Conservation (phyloP, 805 yeast species). For the Wickerhamomyces alni region DNA sequence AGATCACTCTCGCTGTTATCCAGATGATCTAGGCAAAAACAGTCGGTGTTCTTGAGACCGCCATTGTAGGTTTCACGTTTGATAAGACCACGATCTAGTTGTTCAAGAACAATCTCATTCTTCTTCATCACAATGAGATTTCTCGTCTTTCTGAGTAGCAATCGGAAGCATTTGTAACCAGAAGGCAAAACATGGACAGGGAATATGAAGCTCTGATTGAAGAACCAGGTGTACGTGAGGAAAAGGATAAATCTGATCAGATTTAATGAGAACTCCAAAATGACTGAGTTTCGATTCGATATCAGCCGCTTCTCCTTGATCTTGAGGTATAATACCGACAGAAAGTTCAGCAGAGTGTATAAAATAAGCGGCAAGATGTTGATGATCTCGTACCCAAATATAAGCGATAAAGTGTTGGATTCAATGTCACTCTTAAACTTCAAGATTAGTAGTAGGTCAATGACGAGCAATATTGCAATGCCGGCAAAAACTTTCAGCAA, state of each 20-base stretch:
- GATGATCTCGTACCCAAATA: constrained; percentile 17
- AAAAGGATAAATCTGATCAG: constrained; percentile 9
- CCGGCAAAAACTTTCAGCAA: not conserved
- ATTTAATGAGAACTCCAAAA: constrained; percentile 9
- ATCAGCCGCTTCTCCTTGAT: constrained; percentile 1
- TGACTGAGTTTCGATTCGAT: not conserved
- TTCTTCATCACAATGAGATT: constrained; percentile 9
- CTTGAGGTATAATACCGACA: not conserved
- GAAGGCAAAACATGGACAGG: constrained; percentile 14
- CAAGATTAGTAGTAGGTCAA: constrained; percentile 4
- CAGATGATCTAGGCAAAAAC: constrained; percentile 20
- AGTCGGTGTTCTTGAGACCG: constrained; percentile 5
- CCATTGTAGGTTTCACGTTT: not conserved
- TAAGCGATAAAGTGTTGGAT: constrained; percentile 3
- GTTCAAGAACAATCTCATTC: constrained; percentile 6
- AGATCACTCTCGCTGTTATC: constrained; percentile 8
- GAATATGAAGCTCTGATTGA: constrained; percentile 9
- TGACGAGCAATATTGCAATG: constrained; percentile 4
- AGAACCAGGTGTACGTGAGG: constrained; percentile 11
- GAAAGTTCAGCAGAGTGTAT: constrained; percentile 9
- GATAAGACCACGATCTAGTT: constrained; percentile 1
- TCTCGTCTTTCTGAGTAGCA: constrained; percentile 14
- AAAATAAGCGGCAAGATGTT: constrained; percentile 14
- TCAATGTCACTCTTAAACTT: constrained; percentile 4
- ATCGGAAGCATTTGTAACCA: constrained; percentile 16